Base-by-base conservation (phyloP, 78 protist species). In the Cavenderia fasciculata region DNA sequence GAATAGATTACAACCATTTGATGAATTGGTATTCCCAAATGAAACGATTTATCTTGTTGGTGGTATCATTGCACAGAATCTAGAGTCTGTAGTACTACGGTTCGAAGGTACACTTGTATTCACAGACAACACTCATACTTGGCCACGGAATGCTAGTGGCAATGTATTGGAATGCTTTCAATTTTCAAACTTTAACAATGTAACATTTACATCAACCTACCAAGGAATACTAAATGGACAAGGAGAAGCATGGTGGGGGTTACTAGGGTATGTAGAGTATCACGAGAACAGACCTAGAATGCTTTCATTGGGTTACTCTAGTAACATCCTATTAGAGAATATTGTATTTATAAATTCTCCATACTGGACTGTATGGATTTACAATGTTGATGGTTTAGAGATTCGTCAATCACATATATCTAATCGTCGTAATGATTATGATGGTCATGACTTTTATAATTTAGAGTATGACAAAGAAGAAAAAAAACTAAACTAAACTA, bases 171-270 rank as follows among this genome's bases (percentile, higher is more conserved):
- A 69, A 38, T 66, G 91, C 66, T 72, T 85, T 31, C 52, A 54
- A 40, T 41, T 85, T 63, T 41, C 18, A 11, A 66, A 85, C 12
- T 65, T 85, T 19, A 1, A 8, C 44, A 85, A 85, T 66, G 78
- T 85, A 11, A 85, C 91, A 34, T 40, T 93, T 31, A 93, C 95
- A 38, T 63, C 79, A 5, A 19, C 71, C 19, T 73, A 70, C 18
- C 10, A 2, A 16, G 92, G 92, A 14, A 6, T 38, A 11, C 18
- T 93, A n/a, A 59, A 93, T 56, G 95, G 95, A 21, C 34, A 85
- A 16, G 95, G 95, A 11, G 74, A 43, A 12, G 76, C 34, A 19
- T 93, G 95, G 95, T 93, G 95, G 95, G 95, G 92, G 18, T 76
- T 68, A 27, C 27, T 85, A 46, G 73, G 70, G 18, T 85, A 85